Evolutionary conservation across 768 basidiomycete species (phyloP), one percentile per base, ranked within the genome.

Genomic region (Roridomyces roridus): DNA sequence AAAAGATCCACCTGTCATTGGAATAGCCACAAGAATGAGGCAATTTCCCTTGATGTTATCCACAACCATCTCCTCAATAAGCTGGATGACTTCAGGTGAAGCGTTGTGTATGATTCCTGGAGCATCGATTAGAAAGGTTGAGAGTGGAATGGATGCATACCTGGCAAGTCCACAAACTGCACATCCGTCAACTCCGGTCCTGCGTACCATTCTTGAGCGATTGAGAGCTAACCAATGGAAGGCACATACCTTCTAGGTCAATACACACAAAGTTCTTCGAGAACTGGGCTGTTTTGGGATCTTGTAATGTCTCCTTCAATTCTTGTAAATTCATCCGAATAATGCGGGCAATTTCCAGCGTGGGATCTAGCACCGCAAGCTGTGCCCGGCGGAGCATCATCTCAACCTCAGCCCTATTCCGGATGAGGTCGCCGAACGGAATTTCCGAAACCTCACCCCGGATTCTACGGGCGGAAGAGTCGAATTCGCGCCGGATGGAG

Each of bases 1-100:
- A n/a, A n/a, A n/a, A n/a, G n/a, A n/a, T n/a, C n/a, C 44, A 82
- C 82, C 82, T 55, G 77, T 79, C 82, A 84, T 83, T 0, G 83
- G 80, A 6, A 84, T 65, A 3, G 82, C 77, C 1, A 85, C 75
- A 5, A 86, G 69, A 25, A 86, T 85, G 34, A 86, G 67, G 55
- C 77, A 80, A 50, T 83, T 83, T 10, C 79, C 80, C 40, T 68
- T 59, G 52, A 86, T 83, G 56, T 84, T 74, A 3, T 74, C 73
- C n/a, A 70, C 67, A 9, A 84, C 83, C 56, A 87, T 71, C 18
- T 75, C 70, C 49, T 80, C 77, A 6, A 86, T 79, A 4, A 85
- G 69, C 18, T 78, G 64, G 5, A 79, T 74, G 4, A 74, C 59
- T 0, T 80, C 68, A 1, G 74, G 70, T 14, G 79, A 77, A 3